A percentile compares a stretch with the other conserved stretches of the same genome.
Conservation (phyloP, 306 rosid species). For the Cicer arietinum region DNA sequence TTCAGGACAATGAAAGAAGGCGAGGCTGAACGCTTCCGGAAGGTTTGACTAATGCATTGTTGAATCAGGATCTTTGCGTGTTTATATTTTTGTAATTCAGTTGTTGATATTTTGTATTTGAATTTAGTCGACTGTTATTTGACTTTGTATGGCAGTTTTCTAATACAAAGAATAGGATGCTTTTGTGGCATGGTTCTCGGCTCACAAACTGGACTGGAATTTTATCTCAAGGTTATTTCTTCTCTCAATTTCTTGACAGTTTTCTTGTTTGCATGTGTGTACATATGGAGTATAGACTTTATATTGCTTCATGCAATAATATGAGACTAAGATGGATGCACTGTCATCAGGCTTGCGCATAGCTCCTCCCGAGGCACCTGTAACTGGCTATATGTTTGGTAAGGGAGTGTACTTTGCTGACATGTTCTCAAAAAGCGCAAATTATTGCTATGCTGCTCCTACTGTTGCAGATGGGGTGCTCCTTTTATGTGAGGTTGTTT, state of each 20-base stretch:
- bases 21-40: conserved; percentile 73
- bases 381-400: conserved; percentile 96
- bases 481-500: conserved; percentile 92
- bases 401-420: conserved; percentile 97
- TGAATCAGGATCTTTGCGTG: conserved; percentile 7
- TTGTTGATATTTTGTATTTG: conserved; percentile 33
- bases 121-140: conserved; percentile 20
- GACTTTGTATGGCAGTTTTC: conserved; percentile 63
- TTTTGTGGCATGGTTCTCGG: conserved; percentile 97
- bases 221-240: conserved; percentile 86
- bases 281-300: conserved; percentile 22
- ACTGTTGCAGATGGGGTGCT: conserved; percentile 71
- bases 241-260: conserved; percentile 22
- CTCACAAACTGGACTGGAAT: conserved; percentile 98
- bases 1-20: conserved; percentile 70
- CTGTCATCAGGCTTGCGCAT: conserved; percentile 82
- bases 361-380: conserved; percentile 99
- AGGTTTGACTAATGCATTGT: conserved; percentile 65
- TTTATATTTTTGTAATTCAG: conserved; percentile 19
- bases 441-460: conserved; percentile 78
- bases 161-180: conserved; percentile 75
- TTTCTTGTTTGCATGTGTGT: conserved; percentile 30
- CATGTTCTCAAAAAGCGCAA: conserved; percentile 99
- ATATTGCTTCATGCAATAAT: conserved; percentile 34
- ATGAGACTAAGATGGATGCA: conserved; percentile 33